Percentiles rank a stretch among this genome's conserved stretches.
These are phyloP conservation scores for Caryopteris hybrid DNA, from an alignment of 305 asterid genomes.

Conservation along the genomic window DNA sequence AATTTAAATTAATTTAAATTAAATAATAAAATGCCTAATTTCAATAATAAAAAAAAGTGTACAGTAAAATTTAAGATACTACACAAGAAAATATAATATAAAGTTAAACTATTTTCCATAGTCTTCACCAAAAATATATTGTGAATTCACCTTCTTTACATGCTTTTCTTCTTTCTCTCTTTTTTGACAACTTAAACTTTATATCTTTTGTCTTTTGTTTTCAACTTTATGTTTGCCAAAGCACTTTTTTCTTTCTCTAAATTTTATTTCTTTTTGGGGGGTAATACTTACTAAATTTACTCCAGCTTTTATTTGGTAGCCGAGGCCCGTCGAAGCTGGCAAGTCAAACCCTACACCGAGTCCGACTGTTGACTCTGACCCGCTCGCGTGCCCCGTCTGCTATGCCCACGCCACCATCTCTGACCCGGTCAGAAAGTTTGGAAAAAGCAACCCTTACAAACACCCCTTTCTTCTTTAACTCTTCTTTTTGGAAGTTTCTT, in stretches of 20 bases:
- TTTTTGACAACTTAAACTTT: too few species aligned
- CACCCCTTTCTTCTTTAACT: constrained; percentile 19
- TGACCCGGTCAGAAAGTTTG: constrained; percentile 19
- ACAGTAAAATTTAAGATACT: too few species aligned
- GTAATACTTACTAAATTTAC: neutral
- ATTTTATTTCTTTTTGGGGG: neutral
- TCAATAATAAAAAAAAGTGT: too few species aligned
- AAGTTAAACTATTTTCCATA: too few species aligned
- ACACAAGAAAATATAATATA: too few species aligned
- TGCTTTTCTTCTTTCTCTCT: neutral
- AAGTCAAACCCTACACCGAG: constrained; percentile 54
- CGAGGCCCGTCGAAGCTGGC: neutral
- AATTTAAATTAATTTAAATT: too few species aligned
- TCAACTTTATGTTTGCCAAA: constrained; percentile 32
- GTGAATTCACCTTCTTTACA: constrained; percentile 16
- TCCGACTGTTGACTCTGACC: constrained; percentile 26
- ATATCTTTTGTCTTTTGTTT: constrained; percentile 25
- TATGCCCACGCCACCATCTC: constrained; percentile 25
- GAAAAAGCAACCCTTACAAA: constrained; percentile 11
- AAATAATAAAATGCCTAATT: too few species aligned
- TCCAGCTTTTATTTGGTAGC: neutral
- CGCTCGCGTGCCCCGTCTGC: constrained; percentile 25
- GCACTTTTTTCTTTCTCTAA: constrained; percentile 12
- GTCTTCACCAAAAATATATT: neutral
- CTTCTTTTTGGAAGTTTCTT: constrained; percentile 63